Base-by-base conservation (phyloP, 176 grass and related monocot species). In the Canna indica region DNA sequence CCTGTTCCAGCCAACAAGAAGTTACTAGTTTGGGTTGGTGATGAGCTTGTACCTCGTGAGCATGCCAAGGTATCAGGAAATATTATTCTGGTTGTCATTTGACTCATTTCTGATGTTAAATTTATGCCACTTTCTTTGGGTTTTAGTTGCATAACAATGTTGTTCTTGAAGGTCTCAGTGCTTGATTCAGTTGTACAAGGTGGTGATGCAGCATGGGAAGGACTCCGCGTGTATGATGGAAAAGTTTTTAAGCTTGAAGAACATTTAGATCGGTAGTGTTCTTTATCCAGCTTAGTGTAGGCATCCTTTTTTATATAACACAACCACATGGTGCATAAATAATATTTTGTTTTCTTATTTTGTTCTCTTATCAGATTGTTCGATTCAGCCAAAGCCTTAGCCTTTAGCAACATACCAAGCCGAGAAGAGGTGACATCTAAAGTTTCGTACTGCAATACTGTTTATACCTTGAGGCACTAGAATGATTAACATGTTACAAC, bases 171-270 rank as follows among this genome's bases (percentile, higher is more conserved):
- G 93, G 82, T 97, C 75, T 91, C 88, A 74, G 93, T 97, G 34
- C 86, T 97, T 69, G 93, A 97, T 80, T 97, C 93, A 63, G 93
- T 92, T 83, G 86, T 97, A 68, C 93, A 97, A 97, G 93, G 93
- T 73, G 93, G 93, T 36, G 93, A 97, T 97, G 86, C 88, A 83
- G 93, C 81, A 57, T 97, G 93, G 93, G 93, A 97, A 72, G 93
- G 93, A 69, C 78, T 97, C 59, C 88, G 88, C 45, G 84, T 97
- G 59, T 97, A 97, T 53, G 79, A 87, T 65, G 86, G 93, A 74
- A 97, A 92, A 71, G 83, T 82, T 68, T 97, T 97, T 77, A 92
- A 92, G 79, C 86, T 97, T 63, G 84, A 97, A 52, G 88, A 97
- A 77, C 93, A 97, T 82, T 87, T 97, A 76, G 93, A 97, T 82